Conservation (phyloP, 2,329 filamentous ascomycete genomes). For the Stenocarpella maydis region DNA sequence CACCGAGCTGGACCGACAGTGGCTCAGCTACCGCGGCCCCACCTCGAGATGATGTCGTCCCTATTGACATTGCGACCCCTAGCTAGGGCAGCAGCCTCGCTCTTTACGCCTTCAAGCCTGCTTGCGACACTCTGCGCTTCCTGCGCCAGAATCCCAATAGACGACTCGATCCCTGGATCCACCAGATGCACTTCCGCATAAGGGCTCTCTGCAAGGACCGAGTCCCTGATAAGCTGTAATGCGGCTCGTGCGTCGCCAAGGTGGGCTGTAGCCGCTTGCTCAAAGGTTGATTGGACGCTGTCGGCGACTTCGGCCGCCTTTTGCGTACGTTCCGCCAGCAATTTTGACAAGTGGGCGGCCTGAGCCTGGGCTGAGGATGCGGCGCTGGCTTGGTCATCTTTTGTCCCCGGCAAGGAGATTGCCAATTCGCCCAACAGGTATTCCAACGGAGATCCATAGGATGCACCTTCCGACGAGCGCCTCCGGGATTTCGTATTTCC, state of each 20-base stretch:
- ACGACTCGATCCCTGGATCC: constrained; percentile 61
- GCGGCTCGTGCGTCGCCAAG: constrained; percentile 58
- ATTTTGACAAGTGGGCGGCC: constrained; percentile 10
- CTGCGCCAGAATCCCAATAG: constrained; percentile 55
- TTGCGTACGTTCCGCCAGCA: constrained; percentile 18
- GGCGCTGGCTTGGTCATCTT: constrained; percentile 38
- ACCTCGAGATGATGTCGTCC: constrained; percentile 58
- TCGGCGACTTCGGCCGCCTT: constrained; percentile 49
- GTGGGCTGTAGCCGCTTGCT: constrained; percentile 50
- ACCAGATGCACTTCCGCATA: constrained; percentile 57
- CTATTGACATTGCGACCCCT: constrained; percentile 54
- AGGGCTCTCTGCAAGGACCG: constrained; percentile 60
- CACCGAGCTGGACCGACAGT: not conserved
- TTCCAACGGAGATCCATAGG: constrained; percentile 52
- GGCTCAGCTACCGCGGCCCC: constrained; percentile 41
- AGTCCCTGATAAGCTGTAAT: constrained; percentile 58
- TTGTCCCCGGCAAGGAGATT: constrained; percentile 50
- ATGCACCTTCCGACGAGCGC: constrained; percentile 47
- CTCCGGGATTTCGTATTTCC: constrained; percentile 41
- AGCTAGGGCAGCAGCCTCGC: constrained; percentile 44
- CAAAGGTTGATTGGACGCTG: constrained; percentile 60
- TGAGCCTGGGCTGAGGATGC: constrained; percentile 34
- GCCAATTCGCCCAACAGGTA: constrained; percentile 59
- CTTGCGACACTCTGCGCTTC: constrained; percentile 53
- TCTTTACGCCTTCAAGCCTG: constrained; percentile 50